Percentiles rank a stretch among this genome's conserved stretches.
Conservation (phyloP, 805 yeast species). For the Kuraishia borneana region DNA sequence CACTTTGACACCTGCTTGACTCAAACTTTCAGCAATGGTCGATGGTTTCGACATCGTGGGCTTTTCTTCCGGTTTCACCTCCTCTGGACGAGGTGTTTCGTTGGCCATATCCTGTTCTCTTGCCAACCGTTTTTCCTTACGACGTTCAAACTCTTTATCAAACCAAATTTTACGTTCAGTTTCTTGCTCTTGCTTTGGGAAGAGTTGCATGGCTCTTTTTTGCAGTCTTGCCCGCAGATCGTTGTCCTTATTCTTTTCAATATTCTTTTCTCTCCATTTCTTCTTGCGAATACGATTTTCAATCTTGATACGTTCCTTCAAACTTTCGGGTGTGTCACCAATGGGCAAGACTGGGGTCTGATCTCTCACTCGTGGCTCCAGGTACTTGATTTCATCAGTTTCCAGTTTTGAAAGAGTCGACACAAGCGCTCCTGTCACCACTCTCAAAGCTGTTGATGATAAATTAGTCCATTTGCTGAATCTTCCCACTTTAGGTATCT, state of each 20-base stretch:
- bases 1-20: constrained; percentile 8
- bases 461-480: background rate
- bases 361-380: background rate
- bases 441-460: background rate
- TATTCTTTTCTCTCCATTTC: constrained; percentile 75
- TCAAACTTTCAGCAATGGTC: constrained; percentile 10
- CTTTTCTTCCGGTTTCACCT: constrained; percentile 10
- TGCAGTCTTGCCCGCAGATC: constrained; percentile 73
- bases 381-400: background rate
- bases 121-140: constrained; percentile 49
- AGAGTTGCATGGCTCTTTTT: constrained; percentile 57
- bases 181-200: constrained; percentile 47
- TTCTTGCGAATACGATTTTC: constrained; percentile 74
- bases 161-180: constrained; percentile 58
- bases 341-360: background rate
- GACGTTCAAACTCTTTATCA: constrained; percentile 54
- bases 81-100: constrained; percentile 4
- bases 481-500: background rate
- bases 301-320: constrained; percentile 44
- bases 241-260: constrained; percentile 74
- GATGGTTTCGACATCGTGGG: constrained; percentile 8
- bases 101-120: constrained; percentile 22
- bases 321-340: constrained; percentile 13
- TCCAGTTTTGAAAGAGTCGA: background rate
- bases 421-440: background rate